Base-by-base conservation (phyloP, 2,329 filamentous ascomycete species). In the Aplosporella prunicola region DNA sequence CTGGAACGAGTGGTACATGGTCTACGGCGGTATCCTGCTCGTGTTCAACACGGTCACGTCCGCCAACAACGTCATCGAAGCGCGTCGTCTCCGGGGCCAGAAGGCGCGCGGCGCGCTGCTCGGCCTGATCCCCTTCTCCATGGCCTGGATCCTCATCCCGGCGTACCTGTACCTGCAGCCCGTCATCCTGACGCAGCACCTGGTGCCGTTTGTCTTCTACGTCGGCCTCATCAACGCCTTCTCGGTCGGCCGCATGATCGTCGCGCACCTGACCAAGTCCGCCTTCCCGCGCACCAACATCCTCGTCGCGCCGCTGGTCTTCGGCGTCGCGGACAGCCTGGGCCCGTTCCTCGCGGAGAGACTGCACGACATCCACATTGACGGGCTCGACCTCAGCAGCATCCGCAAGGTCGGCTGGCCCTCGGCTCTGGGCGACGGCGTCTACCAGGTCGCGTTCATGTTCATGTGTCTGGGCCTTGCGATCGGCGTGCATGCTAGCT, bases 171-270 rank as follows among this genome's bases (percentile, higher is more conserved):
- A 76, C 52, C 76, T 96, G 47, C 85, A 95, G 57, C 89, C 88
- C 4, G 66, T 74, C 45, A 93, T 96, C 52, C 73, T 93, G 45
- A 68, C 81, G 58, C 69, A 80, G 54, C 86, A 96, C 56, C 70
- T 95, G 7, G 76, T 98, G 13, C 88, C 91, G 1, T 96, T 98
- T 60, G 71, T 81, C 46, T 71, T 96, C 57, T 95, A 91, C 57
- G 81, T 82, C 27, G 88, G 88, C 39, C 67, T 96, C 40, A 72
- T 94, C 55, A 96, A 96, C 57, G 88, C 91, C 43, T 96, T 95
- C 67, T 84, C 82, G 35, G 89, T 96, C 40, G 89, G 89, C 5
- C 82, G 88, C 58, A 95, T 96, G 68, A 96, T 96, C 62, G 86
- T 85, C 28, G 88, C 88, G 0, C 91, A 98, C 61, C 71, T 98